phyloP scores from a whole-genome alignment of 371 early-diverging fungal species.

The Mucor circinelloides region DNA sequence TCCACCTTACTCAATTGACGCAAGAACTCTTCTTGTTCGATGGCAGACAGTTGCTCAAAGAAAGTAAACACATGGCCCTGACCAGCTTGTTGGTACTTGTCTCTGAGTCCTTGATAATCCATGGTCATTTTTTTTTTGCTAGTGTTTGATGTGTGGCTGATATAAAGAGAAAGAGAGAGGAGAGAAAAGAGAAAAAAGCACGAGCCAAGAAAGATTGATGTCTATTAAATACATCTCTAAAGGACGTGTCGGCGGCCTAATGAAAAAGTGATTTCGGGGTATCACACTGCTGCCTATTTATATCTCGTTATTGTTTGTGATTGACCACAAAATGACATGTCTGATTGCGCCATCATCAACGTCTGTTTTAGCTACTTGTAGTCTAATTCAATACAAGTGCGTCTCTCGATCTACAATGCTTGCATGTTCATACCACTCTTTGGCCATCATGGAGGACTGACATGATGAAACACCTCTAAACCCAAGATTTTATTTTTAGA shows the following conservation, averaged over 20 bases:
- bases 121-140: background rate
- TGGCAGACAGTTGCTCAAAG: constrained; percentile 64
- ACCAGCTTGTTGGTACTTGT: constrained; percentile 65
- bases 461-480: background rate
- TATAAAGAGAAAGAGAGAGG: background rate
- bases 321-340: background rate
- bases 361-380: background rate
- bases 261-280: background rate
- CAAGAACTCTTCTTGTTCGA: constrained; percentile 57
- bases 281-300: background rate
- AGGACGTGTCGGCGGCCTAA: background rate
- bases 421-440: no score
- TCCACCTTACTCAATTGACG: constrained; percentile 69
- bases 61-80: constrained; percentile 86
- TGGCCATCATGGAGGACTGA: background rate
- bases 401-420: no score
- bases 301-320: background rate
- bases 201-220: background rate
- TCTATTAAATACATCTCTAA: background rate
- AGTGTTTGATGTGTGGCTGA: background rate
- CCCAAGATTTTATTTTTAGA: background rate
- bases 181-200: background rate
- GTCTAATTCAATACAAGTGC: no score
- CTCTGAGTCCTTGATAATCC: constrained; percentile 6
- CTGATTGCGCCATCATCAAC: background rate